Conservation (phyloP, 306 rosid genomes). For the Cyamopsis tetragonoloba region DNA sequence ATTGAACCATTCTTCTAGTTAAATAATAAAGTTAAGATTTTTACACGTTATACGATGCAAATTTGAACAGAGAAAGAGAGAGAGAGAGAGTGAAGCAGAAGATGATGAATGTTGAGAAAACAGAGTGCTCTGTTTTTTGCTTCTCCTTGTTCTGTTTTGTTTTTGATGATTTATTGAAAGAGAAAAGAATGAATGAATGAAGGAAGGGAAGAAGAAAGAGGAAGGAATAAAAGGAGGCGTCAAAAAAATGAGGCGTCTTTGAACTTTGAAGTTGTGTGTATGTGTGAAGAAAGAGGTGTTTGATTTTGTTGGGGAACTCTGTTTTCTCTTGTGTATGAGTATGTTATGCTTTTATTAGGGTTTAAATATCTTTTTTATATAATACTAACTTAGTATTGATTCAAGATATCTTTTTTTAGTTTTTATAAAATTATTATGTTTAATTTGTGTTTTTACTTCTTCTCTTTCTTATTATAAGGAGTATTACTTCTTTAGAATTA, state of each 20-base stretch:
- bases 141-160: neutral
- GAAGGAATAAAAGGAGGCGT: neutral
- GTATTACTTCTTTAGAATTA: no score
- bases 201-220: neutral
- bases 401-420: no score
- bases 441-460: no score
- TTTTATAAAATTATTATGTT: no score
- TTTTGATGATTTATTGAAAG: neutral
- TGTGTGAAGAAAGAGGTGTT: neutral
- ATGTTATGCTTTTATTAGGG: no score
- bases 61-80: neutral
- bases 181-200: neutral
- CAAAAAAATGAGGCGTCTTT: neutral
- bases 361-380: no score
- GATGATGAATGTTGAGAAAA: no score
- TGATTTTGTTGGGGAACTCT: neutral
- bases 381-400: no score
- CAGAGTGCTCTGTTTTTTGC: neutral
- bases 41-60: neutral
- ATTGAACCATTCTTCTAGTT: conserved; percentile 48
- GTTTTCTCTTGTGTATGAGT: no score
- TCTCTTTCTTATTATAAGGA: no score
- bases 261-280: neutral
- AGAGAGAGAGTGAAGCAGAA: no score
- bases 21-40: neutral